These are phyloP conservation scores for Colletotrichum graminicola DNA, from an alignment of 2,329 filamentous ascomycete genomes.

Conservation along the genomic window DNA sequence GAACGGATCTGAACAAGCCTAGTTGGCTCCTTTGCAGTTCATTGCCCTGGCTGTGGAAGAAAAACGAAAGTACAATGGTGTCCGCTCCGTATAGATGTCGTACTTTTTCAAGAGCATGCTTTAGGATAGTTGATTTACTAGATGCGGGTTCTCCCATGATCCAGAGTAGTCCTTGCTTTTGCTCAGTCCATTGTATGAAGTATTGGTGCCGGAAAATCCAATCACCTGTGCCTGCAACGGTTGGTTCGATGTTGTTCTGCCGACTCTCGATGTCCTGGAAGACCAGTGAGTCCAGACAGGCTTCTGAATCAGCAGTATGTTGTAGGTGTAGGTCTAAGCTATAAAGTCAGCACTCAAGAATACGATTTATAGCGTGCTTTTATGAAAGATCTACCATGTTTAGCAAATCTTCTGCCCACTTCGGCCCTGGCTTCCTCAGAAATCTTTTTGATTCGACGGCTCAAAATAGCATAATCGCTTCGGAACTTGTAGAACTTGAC, in stretches of 20 bases:
- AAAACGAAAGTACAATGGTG: neutral
- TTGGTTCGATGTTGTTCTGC: neutral
- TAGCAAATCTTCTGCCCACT: neutral
- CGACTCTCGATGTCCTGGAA: neutral
- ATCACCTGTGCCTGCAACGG: neutral
- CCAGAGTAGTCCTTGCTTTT: neutral
- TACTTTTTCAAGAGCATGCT: neutral
- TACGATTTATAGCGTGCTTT: no score
- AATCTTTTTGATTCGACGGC: neutral
- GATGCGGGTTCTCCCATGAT: neutral
- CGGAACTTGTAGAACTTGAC: slow-evolving; percentile 43
- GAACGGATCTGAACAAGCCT: neutral
- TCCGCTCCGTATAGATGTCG: neutral
- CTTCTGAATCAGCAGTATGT: neutral
- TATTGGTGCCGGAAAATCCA: neutral
- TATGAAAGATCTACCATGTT: neutral
- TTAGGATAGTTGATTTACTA: neutral
- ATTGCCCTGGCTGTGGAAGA: neutral
- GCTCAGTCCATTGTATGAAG: neutral
- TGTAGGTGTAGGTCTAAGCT: neutral
- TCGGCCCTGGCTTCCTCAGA: neutral
- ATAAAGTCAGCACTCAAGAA: neutral
- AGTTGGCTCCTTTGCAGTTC: neutral
- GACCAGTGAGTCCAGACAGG: neutral
- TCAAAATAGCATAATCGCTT: slow-evolving; percentile 6